These are phyloP conservation scores for Citrullus colocynthis DNA, from an alignment of 306 rosid genomes.

Conservation along the genomic window DNA sequence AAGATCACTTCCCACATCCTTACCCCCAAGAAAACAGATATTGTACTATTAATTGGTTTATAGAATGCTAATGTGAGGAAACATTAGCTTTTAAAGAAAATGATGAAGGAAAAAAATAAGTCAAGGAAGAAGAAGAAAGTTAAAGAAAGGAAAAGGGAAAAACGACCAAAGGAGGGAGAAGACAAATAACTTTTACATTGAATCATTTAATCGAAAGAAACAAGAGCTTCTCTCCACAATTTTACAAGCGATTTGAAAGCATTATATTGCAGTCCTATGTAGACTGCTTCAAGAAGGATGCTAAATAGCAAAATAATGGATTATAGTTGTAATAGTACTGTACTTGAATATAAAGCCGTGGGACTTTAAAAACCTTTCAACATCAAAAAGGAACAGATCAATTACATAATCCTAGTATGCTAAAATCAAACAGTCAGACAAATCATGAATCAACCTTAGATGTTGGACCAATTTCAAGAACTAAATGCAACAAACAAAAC, in stretches of 20 bases:
- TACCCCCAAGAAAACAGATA: background rate
- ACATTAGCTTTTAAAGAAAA: background rate
- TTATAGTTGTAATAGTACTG: background rate
- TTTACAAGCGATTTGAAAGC: background rate
- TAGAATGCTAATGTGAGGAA: background rate
- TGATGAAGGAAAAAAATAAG: background rate
- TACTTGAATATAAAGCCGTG: background rate
- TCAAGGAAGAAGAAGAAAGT: background rate
- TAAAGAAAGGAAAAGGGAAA: background rate
- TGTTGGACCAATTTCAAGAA: background rate
- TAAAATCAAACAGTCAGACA: background rate
- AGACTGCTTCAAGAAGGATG: background rate
- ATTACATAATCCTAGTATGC: background rate
- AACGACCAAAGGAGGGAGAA: background rate
- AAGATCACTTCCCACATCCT: background rate
- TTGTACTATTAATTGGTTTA: background rate
- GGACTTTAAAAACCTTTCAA: background rate
- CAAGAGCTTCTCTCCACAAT: background rate
- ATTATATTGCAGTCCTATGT: background rate
- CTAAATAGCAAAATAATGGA: background rate
- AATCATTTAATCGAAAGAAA: background rate
- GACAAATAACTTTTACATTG: background rate
- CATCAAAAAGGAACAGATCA: background rate
- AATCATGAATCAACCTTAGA: background rate
- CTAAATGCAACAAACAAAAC: background rate